Evolutionary conservation across 768 basidiomycete species (phyloP).

Genomic region (Suillus spraguei): DNA sequence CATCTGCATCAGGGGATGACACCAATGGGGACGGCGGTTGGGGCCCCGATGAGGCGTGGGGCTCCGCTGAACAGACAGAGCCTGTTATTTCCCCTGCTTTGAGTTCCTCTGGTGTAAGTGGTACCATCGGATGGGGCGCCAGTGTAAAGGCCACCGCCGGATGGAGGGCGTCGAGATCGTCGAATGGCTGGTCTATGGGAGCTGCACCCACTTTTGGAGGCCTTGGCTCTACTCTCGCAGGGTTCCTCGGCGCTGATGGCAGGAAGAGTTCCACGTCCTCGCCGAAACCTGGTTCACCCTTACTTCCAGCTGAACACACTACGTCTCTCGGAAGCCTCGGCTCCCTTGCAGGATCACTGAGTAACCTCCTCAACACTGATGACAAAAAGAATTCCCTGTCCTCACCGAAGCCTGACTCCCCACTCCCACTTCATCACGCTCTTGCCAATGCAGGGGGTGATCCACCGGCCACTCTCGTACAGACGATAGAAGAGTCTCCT

Average conservation of each 20-base stretch:
- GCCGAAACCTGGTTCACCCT: not conserved
- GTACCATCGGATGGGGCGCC: constrained; percentile 13
- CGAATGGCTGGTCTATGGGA: constrained; percentile 2
- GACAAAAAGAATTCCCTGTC: not conserved
- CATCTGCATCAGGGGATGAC: not conserved
- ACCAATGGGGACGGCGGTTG: constrained; percentile 6
- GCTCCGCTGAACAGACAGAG: not conserved
- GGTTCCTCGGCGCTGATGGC: constrained; percentile 15
- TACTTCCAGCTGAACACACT: not conserved
- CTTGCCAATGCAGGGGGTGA: not conserved
- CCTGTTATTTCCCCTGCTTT: not conserved
- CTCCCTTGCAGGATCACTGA: not conserved
- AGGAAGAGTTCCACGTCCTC: not conserved
- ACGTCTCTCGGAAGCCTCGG: not conserved
- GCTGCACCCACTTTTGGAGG: not conserved
- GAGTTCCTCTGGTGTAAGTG: constrained; percentile 2
- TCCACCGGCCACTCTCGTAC: not conserved
- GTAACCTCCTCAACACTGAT: constrained; percentile 14
- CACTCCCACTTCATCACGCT: constrained; percentile 3
- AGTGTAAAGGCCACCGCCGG: not conserved
- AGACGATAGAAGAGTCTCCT: not conserved
- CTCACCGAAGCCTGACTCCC: not conserved
- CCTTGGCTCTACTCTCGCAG: not conserved
- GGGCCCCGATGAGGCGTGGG: not conserved
- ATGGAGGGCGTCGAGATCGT: not conserved